These are phyloP conservation scores for Xerocomus minutiporus DNA, from an alignment of 1,284 basidiomycete species.

Conservation along the genomic window DNA sequence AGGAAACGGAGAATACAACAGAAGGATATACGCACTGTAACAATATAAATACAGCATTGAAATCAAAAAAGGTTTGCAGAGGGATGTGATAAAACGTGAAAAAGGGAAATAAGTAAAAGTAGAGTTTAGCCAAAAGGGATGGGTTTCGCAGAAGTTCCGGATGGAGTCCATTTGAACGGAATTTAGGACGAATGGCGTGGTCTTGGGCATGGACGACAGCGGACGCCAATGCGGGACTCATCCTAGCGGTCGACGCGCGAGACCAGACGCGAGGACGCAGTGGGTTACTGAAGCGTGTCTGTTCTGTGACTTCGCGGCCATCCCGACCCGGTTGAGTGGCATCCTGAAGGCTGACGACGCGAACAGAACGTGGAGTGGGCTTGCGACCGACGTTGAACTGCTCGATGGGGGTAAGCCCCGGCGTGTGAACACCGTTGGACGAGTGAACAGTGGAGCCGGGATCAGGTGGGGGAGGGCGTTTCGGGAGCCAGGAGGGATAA, in stretches of 20 bases:
- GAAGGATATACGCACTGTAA: slow-evolving; percentile 55
- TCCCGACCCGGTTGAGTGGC: slow-evolving; percentile 34
- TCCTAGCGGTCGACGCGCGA: slow-evolving; percentile 48
- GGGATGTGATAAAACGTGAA: slow-evolving; percentile 67
- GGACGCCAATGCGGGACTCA: slow-evolving; percentile 47
- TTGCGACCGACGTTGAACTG: slow-evolving; percentile 56
- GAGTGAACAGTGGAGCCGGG: slow-evolving; percentile 68
- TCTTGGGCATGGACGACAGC: slow-evolving; percentile 33
- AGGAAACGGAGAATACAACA: slow-evolving; percentile 1
- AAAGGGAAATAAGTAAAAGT: slow-evolving; percentile 64
- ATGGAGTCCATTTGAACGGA: slow-evolving; percentile 59
- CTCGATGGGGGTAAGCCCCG: slow-evolving; percentile 40
- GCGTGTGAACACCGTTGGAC: slow-evolving; percentile 41
- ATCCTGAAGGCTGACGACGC: slow-evolving; percentile 66
- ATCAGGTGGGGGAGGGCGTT: slow-evolving; percentile 67
- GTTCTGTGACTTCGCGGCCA: slow-evolving; percentile 50
- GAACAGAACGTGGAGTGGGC: slow-evolving; percentile 71
- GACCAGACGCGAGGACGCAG: slow-evolving; percentile 52
- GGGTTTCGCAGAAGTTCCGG: slow-evolving; percentile 63
- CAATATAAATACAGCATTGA: slow-evolving; percentile 73
- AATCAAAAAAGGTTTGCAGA: slow-evolving; percentile 75
- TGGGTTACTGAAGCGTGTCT: slow-evolving; percentile 39
- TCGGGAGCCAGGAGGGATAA: slow-evolving; percentile 78
- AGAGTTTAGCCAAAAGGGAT: slow-evolving; percentile 48
- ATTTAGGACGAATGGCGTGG: slow-evolving; percentile 51